Evolutionary conservation across 345 rosid genomes (phyloP).

Genomic region (Rhizophora apiculata): DNA sequence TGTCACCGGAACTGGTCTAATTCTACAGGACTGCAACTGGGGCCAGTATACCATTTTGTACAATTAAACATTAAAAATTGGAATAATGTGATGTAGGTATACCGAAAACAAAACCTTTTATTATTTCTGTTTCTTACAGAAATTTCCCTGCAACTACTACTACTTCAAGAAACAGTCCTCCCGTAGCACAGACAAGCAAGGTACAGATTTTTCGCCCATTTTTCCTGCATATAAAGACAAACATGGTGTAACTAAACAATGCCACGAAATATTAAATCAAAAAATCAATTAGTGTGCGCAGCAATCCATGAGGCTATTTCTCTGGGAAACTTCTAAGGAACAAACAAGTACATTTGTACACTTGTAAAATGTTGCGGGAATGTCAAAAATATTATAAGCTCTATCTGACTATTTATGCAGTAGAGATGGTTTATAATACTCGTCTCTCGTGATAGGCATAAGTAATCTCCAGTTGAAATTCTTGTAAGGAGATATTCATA

Average conservation of each 20-base stretch:
- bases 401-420: background rate
- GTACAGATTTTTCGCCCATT: slow-evolving; percentile 42
- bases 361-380: too few relatives aligned
- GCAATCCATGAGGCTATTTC: too few relatives aligned
- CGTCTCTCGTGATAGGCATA: too few relatives aligned
- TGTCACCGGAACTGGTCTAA: background rate
- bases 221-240: slow-evolving; percentile 26
- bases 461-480: too few relatives aligned
- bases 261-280: background rate
- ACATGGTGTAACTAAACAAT: background rate
- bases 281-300: too few relatives aligned
- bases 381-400: background rate
- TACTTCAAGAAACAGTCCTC: slow-evolving; percentile 35
- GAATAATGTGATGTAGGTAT: too few relatives aligned
- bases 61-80: slow-evolving; percentile 13
- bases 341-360: too few relatives aligned
- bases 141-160: background rate
- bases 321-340: too few relatives aligned
- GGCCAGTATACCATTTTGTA: slow-evolving; percentile 16
- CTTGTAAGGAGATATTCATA: too few relatives aligned
- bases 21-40: background rate
- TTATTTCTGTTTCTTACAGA: background rate
- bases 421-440: background rate
- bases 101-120: background rate
- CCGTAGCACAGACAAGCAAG: slow-evolving; percentile 40